Evolutionary conservation across 73 alveolate species (phyloP), one percentile per base, ranked within the genome.

Genomic region (Paramecium sexaurelia): DNA sequence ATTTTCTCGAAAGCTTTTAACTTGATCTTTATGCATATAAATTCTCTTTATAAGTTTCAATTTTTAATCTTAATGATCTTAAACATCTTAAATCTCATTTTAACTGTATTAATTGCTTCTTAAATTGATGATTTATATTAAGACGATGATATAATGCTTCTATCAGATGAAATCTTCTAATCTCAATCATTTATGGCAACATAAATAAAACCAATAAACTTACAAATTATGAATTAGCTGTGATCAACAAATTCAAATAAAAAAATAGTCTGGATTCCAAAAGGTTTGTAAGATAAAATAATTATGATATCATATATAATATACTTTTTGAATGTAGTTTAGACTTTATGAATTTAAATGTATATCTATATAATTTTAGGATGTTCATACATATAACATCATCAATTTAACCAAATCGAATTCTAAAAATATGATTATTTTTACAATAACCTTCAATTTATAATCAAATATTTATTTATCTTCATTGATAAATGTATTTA

Each of bases 41-140:
- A 92, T 92, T 87, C 96, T 89, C 96, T 85, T 6, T 91, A 68
- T 94, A 96, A 92, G 84, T 90, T 73, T 94, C 92, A 8, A 94
- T 95, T 75, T 93, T 57, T 51, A 71, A 85, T 90, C 97, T 94
- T 22, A 95, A 95, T 94, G 20, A 95, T 95, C 73, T 94, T 94
- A 32, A 95, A 92, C 98, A 95, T 95, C 40, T 85, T 91, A 83
- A 93, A 95, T 69, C 97, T 97, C 97, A 95, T 92, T 73, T 95
- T 94, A 5, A 95, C 87, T 6, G 95, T 96, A 95, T 95, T 94
- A 78, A 92, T 94, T 27, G 97, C 97, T 91, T 91, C 95, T 57
- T 91, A 71, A 3, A 85, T 43, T 4, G 95, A 91, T 66, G 32
- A 73, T 13, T 24, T 0, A 32, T 17, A 45, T 39, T 6, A 36